Conservation (phyloP, 2,329 filamentous ascomycete genomes). For the Diaporthe destruens region DNA sequence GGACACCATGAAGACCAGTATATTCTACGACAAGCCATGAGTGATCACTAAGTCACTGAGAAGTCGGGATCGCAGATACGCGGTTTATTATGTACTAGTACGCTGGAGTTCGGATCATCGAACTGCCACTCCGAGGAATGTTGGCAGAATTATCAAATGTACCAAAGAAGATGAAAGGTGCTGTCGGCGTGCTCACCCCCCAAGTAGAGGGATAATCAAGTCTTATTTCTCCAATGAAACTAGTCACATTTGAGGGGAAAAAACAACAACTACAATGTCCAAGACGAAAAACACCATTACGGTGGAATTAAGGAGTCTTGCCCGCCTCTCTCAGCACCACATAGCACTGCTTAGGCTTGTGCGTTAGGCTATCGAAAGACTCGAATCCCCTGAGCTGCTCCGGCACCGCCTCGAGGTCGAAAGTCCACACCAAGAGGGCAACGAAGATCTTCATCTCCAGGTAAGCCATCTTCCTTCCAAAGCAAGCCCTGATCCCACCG, state of each 20-base stretch:
- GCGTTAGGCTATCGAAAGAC: conserved; percentile 30
- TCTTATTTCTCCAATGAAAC: background rate
- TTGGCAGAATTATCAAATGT: background rate
- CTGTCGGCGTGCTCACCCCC: too few relatives aligned
- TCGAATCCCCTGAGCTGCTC: conserved; percentile 28
- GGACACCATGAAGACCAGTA: too few relatives aligned
- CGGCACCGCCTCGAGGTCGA: conserved; percentile 47
- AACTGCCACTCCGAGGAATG: background rate
- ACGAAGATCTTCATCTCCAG: conserved; percentile 47
- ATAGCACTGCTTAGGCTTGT: conserved; percentile 36
- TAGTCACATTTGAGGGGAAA: too few relatives aligned
- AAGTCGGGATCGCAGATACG: too few relatives aligned
- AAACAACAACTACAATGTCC: background rate
- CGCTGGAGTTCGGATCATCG: too few relatives aligned
- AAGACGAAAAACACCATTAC: background rate
- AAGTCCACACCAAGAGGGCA: conserved; percentile 47
- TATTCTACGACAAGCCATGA: too few relatives aligned
- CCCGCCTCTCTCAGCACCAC: conserved; percentile 28
- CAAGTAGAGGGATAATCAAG: too few relatives aligned
- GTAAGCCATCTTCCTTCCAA: conserved; percentile 48
- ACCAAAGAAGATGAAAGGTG: background rate
- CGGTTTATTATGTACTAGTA: too few relatives aligned
- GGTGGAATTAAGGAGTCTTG: background rate
- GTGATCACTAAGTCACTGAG: too few relatives aligned
- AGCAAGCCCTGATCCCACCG: conserved; percentile 46